phyloP scores from a whole-genome alignment of 139 green algal genomes.

The Closterium sp. region DNA sequence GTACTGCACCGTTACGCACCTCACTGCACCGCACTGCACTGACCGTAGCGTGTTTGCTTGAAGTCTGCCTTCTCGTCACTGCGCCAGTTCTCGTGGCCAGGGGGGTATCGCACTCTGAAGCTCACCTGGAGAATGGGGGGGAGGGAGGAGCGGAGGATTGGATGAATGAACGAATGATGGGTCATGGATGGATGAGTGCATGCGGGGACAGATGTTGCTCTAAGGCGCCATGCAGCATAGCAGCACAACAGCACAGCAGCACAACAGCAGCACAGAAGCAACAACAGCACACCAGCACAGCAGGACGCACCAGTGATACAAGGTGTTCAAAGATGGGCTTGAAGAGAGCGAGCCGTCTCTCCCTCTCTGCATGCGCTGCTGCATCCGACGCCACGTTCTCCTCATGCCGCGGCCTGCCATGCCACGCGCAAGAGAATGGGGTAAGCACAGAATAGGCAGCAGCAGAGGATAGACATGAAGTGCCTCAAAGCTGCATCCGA shows the following conservation, averaged over 20 bases:
- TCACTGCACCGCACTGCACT: not conserved
- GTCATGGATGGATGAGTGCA: too few relatives aligned
- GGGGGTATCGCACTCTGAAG: conserved; percentile 51
- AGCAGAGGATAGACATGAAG: too few relatives aligned
- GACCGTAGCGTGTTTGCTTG: conserved; percentile 61
- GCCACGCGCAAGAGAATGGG: too few relatives aligned
- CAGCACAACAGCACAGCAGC: not conserved
- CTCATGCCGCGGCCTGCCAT: conserved; percentile 12
- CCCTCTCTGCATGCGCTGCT: not conserved
- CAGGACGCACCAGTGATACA: conserved; percentile 61
- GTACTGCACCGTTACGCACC: not conserved
- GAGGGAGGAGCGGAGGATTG: not conserved
- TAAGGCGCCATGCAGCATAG: too few relatives aligned
- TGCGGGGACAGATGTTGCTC: too few relatives aligned
- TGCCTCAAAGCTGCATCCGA: conserved; percentile 53
- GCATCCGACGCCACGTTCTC: conserved; percentile 54
- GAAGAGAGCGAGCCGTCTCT: conserved; percentile 62
- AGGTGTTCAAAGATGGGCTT: conserved; percentile 71
- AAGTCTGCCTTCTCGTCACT: conserved; percentile 72
- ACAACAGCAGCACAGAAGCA: too few relatives aligned
- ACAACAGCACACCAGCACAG: not conserved
- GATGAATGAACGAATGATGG: not conserved
- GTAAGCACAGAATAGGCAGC: too few relatives aligned
- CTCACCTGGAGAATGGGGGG: conserved; percentile 21
- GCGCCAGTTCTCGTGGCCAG: conserved; percentile 57